These are phyloP conservation scores for Goffeauzyma gilvescens DNA, from an alignment of 768 basidiomycete genomes.

Conservation along the genomic window DNA sequence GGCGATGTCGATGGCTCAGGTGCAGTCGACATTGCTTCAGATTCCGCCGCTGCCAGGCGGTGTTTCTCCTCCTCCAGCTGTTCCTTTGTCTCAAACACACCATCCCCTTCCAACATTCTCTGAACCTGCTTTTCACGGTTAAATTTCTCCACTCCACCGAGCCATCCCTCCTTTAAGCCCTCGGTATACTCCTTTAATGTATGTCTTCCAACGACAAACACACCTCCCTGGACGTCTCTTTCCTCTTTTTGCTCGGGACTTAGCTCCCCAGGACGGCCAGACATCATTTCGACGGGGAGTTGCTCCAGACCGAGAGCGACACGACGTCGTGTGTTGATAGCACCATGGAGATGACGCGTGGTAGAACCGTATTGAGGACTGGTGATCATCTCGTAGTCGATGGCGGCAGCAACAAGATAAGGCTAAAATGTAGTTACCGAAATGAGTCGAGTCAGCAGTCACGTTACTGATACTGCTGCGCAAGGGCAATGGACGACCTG, in stretches of 20 bases:
- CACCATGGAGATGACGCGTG: constrained; percentile 52
- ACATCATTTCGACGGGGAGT: background rate
- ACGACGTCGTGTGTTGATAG: constrained; percentile 47
- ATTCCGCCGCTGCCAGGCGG: constrained; percentile 14
- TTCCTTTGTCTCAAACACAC: constrained; percentile 52
- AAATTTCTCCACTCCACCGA: constrained; percentile 46
- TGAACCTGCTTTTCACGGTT: constrained; percentile 38
- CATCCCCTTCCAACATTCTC: constrained; percentile 48
- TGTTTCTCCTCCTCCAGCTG: constrained; percentile 29
- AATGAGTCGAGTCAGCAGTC: background rate
- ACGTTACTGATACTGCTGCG: background rate
- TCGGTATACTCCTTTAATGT: constrained; percentile 89
- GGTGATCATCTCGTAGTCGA: constrained; percentile 70
- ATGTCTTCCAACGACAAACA: constrained; percentile 66
- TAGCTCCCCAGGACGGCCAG: constrained; percentile 27
- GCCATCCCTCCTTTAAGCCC: constrained; percentile 70
- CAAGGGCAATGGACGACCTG: background rate
- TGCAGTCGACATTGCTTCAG: background rate
- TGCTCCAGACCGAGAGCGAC: constrained; percentile 44
- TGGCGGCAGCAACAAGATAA: constrained; percentile 73
- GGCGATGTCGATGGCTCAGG: background rate
- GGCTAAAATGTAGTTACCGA: constrained; percentile 41
- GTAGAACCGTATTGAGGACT: constrained; percentile 75
- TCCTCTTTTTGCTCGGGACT: constrained; percentile 40
- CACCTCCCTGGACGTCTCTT: constrained; percentile 59